Evolutionary conservation across 805 yeast genomes (phyloP).

Genomic region (Starmerella vaccinii): DNA sequence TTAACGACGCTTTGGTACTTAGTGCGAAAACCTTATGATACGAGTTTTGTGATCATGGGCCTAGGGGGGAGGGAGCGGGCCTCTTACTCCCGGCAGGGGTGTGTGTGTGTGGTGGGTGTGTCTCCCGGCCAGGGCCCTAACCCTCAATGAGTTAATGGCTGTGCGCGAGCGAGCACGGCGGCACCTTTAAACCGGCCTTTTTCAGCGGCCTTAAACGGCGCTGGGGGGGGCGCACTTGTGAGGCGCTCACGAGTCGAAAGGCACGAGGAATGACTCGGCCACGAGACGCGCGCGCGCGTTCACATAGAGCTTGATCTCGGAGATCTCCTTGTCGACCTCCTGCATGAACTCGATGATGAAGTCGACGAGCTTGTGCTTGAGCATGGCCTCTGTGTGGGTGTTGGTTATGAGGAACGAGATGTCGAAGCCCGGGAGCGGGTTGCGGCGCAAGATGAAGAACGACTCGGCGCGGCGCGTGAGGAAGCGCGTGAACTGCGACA

Average conservation of each 20-base stretch:
- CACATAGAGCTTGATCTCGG: constrained; percentile 93
- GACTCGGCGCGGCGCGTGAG: constrained; percentile 92
- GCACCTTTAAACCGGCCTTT: too few species aligned
- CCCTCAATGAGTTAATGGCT: too few species aligned
- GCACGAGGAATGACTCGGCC: constrained; percentile 89
- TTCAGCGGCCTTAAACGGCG: too few species aligned
- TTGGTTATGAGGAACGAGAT: constrained; percentile 89
- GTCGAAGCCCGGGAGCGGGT: constrained; percentile 83
- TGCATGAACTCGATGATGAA: constrained; percentile 98
- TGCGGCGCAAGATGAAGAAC: constrained; percentile 82
- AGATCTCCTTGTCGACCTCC: constrained; percentile 95
- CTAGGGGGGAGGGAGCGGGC: too few species aligned
- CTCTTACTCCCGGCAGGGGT: too few species aligned
- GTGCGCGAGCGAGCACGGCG: too few species aligned
- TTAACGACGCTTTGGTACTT: too few species aligned
- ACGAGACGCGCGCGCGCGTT: constrained; percentile 96
- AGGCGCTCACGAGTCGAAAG: constrained; percentile 49
- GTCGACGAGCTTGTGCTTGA: constrained; percentile 89
- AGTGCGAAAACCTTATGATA: too few species aligned
- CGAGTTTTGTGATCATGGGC: too few species aligned
- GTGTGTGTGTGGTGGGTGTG: too few species aligned
- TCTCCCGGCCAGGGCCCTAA: too few species aligned
- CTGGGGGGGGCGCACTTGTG: not conserved
- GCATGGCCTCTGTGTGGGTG: constrained; percentile 89
- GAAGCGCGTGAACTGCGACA: constrained; percentile 88